Base-by-base conservation (phyloP, 2,329 filamentous ascomycete genomes). In the Trichoderma asperellum region DNA sequence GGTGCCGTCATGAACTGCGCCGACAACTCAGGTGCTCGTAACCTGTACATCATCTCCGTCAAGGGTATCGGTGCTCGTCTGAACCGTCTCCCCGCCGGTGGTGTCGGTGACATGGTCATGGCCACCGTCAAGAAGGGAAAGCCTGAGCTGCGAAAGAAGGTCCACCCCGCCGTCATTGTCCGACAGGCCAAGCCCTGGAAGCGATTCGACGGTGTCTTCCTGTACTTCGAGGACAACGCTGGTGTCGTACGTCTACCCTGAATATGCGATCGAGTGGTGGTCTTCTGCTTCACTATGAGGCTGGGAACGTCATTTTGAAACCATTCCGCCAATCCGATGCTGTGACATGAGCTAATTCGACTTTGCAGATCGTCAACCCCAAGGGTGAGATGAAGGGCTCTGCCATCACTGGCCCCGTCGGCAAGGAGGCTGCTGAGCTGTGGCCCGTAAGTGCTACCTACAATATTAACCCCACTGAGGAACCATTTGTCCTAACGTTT, bases 311-410 rank as follows among this genome's bases (percentile, higher is more conserved):
- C 35, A 57, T 67, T 67, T 59, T 32, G 29, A 67, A 47, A 16
- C 52, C 10, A 37, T 10, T 52, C 12, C 18, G 18, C 12, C n/a
- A 8, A 11, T 21, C 32, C 14, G 16, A 21, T 34, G 32, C 47
- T 32, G 35, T 60, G 40, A 58, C 7, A 69, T 37, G 68, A 29
- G 76, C 83, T 86, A 76, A 86, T 77, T 27, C 0, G 21, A 52
- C 34, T 32, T 5, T 53, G 37, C 80, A 96, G 92, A 99, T 99
- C 81, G 96, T 99, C 89, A 99, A 99, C 89, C 94, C 95, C 85
- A 99, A 99, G 92, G 96, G 96, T 87, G 96, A 99, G 88, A 99
- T 99, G 96, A 99, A 99, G 92, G 96, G 96, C 82, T 97, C 94
- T 75, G 96, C 96, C 84, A 99, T 99, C 84, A 99, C 96, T 79